A percentile compares a stretch with the other conserved stretches of the same genome.
These are phyloP conservation scores for Tephrocybe sp. DNA, from an alignment of 768 basidiomycete genomes.

Conservation along the genomic window DNA sequence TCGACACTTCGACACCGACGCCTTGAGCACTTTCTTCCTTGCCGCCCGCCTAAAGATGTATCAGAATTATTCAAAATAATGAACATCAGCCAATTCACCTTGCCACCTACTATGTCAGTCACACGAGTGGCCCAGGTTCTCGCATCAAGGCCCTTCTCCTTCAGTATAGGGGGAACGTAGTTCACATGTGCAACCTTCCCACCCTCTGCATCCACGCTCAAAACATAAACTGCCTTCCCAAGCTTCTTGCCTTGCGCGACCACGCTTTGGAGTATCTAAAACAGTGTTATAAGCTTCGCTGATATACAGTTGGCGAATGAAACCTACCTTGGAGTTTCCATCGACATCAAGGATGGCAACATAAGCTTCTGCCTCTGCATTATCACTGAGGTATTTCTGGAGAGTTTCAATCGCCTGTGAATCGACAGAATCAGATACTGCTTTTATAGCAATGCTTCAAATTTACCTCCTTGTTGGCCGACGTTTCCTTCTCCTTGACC, in stretches of 20 bases:
- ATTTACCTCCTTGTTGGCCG: constrained; percentile 74
- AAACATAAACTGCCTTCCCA: constrained; percentile 83
- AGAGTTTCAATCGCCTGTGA: constrained; percentile 69
- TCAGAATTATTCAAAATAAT: neutral
- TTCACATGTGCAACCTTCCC: constrained; percentile 89
- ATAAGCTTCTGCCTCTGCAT: constrained; percentile 69
- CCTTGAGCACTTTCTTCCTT: constrained; percentile 94
- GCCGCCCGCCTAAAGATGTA: constrained; percentile 74
- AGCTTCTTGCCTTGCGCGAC: constrained; percentile 78
- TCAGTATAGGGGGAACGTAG: constrained; percentile 59
- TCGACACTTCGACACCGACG: constrained; percentile 66
- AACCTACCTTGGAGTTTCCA: constrained; percentile 79
- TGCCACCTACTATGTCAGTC: constrained; percentile 82
- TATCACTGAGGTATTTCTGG: constrained; percentile 72
- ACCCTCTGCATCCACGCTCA: constrained; percentile 70
- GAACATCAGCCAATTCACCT: constrained; percentile 48
- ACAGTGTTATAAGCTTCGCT: constrained; percentile 1
- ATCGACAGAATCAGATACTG: neutral
- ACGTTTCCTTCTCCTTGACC: constrained; percentile 77
- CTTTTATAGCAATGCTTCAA: neutral
- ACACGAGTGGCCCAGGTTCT: constrained; percentile 87
- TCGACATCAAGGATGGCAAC: constrained; percentile 73
- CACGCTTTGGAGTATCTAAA: constrained; percentile 73
- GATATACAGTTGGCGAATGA: neutral
- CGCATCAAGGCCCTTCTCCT: constrained; percentile 73